These are phyloP conservation scores for Sporothrix phasma DNA, from an alignment of 2,329 filamentous ascomycete genomes.

Conservation along the genomic window DNA sequence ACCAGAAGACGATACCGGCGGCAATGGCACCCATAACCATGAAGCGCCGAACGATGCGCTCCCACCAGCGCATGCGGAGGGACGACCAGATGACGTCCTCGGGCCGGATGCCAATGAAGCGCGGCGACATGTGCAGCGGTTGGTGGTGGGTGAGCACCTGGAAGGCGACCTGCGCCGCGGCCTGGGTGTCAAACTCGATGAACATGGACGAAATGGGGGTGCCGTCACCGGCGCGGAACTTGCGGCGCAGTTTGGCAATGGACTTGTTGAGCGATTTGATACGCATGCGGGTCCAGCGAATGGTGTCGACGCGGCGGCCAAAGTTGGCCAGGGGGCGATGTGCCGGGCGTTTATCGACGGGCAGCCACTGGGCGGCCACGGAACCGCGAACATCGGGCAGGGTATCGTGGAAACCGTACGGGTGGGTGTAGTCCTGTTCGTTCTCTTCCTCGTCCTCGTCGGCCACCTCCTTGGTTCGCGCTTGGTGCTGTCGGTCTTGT, in stretches of 20 bases:
- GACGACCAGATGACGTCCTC: constrained; percentile 81
- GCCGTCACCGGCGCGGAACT: constrained; percentile 54
- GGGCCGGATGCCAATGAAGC: constrained; percentile 72
- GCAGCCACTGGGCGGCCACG: constrained; percentile 57
- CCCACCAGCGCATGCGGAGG: constrained; percentile 59
- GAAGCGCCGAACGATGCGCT: constrained; percentile 60
- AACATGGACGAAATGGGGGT: constrained; percentile 68
- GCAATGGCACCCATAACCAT: constrained; percentile 56
- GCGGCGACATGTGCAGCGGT: constrained; percentile 72
- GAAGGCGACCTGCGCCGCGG: constrained; percentile 74
- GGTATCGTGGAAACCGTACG: constrained; percentile 24
- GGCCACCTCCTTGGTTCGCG: not conserved
- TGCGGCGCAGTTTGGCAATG: constrained; percentile 39
- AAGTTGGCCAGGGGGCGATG: constrained; percentile 54
- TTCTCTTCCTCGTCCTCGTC: constrained; percentile 37
- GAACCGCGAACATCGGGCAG: constrained; percentile 35
- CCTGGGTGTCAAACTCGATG: constrained; percentile 76
- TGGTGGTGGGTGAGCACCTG: constrained; percentile 75
- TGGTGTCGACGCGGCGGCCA: constrained; percentile 78
- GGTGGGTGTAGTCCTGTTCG: constrained; percentile 35
- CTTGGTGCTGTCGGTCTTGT: not conserved
- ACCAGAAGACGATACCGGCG: constrained; percentile 77
- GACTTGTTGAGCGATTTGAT: constrained; percentile 35
- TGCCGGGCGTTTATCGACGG: constrained; percentile 56
- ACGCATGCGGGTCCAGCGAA: constrained; percentile 68